Base-by-base conservation (phyloP, 306 rosid genomes). In the Trichosanthes cucumerina region DNA sequence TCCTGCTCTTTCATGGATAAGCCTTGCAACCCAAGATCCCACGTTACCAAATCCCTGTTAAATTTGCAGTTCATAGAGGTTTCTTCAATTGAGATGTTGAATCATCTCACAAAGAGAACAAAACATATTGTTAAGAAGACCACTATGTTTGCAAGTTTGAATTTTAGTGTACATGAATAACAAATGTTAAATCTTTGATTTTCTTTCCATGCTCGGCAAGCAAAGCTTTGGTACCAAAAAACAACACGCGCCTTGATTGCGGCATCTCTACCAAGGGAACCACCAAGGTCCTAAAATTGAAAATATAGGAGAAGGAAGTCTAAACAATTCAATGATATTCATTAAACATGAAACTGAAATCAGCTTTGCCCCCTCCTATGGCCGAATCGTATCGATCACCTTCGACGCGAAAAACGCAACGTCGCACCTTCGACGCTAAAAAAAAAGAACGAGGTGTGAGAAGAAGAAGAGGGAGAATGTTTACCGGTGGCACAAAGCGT, bases 11-110 rank as follows among this genome's bases (percentile, higher is more conserved):
- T 87, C 89, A 5, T 82, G 87, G 79, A 85, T 80, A 3, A 87
- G 84, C 79, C 11, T 85, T 9, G 90, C 90, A 60, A 83, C 90
- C 90, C 92, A 89, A 31, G 89, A 82, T 59, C 92, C 92, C 75
- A 95, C 97, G 66, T 95, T 95, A 60, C 98, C 98, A 81, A 92
- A 95, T 81, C 98, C 97, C 98, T 92, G 24, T 24, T 49, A 66
- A 49, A 8, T 60, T 63, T 33, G 44, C 63, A 74, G 58, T 49
- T 33, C 41, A 47, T 72, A 49, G 16, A 74, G 63, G 13, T 31
- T 14, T 74, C 31, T 31, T 74, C 60, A 74, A 74, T 52, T 52
- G 28, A 14, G 5, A 73, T 73, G 41, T 14, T n/a, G 73, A 19
- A 66, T 39, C 49, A 4, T 28, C 1, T 47, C 43, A 5, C 14